Percentiles rank a stretch among this genome's conserved stretches.
Evolutionary conservation across 768 basidiomycete species (phyloP).

Genomic region (Lyophyllum atratum): DNA sequence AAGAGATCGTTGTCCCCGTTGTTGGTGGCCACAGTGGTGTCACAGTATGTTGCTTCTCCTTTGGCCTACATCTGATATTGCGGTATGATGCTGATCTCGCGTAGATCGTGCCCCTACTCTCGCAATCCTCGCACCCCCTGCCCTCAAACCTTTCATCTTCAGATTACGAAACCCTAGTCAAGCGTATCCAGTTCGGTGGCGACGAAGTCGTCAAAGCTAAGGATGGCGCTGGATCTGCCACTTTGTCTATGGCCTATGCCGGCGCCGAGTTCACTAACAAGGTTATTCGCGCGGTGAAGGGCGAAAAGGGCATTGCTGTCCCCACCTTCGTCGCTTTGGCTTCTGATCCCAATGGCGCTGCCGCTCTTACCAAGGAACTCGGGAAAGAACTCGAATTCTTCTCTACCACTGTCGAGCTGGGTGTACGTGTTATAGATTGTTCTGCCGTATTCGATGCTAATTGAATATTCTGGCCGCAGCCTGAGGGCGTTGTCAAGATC

Average conservation of each 20-base stretch:
- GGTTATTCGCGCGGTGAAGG: constrained; percentile 80
- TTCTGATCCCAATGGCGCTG: constrained; percentile 70
- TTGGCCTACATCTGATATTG: background rate
- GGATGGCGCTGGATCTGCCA: constrained; percentile 90
- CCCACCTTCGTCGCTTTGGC: constrained; percentile 84
- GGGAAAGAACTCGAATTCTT: constrained; percentile 83
- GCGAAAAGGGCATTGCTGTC: constrained; percentile 84
- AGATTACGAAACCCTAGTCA: constrained; percentile 60
- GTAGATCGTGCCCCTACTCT: constrained; percentile 91
- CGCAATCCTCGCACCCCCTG: constrained; percentile 81
- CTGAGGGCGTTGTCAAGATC: constrained; percentile 83
- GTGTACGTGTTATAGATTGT: constrained; percentile 48
- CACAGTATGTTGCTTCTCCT: constrained; percentile 53
- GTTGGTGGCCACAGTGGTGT: constrained; percentile 95
- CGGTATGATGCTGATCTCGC: background rate
- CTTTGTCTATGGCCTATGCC: constrained; percentile 96
- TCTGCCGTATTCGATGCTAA: constrained; percentile 2
- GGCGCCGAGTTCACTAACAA: constrained; percentile 88
- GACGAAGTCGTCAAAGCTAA: constrained; percentile 99
- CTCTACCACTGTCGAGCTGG: constrained; percentile 86
- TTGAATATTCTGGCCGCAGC: constrained; percentile 39
- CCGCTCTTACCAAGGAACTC: constrained; percentile 78
- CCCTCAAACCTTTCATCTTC: constrained; percentile 54
- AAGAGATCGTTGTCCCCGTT: constrained; percentile 78
- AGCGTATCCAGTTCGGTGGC: constrained; percentile 93